Base-by-base conservation (phyloP, 140 eudicot species). In the Cichorium intybus region DNA sequence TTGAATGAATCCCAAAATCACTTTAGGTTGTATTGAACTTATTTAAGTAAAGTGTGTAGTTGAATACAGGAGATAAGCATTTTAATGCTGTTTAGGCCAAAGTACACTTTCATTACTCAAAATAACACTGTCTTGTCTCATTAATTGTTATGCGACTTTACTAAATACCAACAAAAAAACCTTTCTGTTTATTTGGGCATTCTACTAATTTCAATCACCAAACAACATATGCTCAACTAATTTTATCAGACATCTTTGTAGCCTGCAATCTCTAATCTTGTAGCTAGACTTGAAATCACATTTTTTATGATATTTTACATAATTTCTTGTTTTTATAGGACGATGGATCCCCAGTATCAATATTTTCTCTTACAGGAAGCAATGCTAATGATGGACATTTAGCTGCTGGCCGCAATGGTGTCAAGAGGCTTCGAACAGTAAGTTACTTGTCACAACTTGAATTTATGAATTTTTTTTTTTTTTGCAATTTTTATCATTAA, bases 401-500 rank as follows among this genome's bases (percentile, higher is more conserved):
- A 82, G 91, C 86, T 72, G 97, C 97, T 43, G 97, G 95, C 27
- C 96, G 97, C 48, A 91, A 91, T 77, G 97, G 97, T 53, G 96
- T 91, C 69, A 91, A 91, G 84, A 87, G 97, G 24, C 95, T 91
- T 43, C 85, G 97, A 49, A 91, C 97, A 48, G 97, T 91, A 77
- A 78, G 87, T 43, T 41, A 43, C 49, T 37, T 3, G 7, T 57
- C 45, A 15, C 53, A 31, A 47, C 24, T 35, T 62, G 54, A 43
- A 24, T 34, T 52, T 20, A 65, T 57, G 22, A n/a, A 49, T 10
- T 15, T 56, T 11, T n/a, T n/a, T n/a, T n/a, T n/a, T n/a, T n/a
- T n/a, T n/a, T n/a, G n/a, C n/a, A n/a, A n/a, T 3, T 51, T 49
- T 14, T 4, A 28, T 18, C 31, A 24, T 23, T 27, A 34, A 9